Conservation (phyloP, 164 flowering plant species). For the Kingdonia uniflora region DNA sequence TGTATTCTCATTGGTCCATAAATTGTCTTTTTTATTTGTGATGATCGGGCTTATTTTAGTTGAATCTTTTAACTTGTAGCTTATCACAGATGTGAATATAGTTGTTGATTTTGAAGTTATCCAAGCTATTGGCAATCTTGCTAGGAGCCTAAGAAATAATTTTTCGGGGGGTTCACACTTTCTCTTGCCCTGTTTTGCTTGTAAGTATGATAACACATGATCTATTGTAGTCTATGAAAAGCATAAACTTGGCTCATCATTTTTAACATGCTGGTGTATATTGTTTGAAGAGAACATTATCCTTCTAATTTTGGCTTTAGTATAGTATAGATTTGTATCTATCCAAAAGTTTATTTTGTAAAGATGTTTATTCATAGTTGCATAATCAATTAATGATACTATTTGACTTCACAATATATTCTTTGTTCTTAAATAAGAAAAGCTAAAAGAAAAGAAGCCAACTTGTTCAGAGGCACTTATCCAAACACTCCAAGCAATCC, state of each 20-base stretch:
- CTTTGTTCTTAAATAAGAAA: slow-evolving; percentile 50
- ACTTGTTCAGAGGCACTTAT: slow-evolving; percentile 59
- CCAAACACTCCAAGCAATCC: slow-evolving; percentile 85
- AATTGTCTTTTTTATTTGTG: too few species aligned
- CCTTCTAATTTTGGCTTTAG: neutral
- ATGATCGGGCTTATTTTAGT: neutral
- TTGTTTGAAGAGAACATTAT: too few species aligned
- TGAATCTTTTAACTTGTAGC: slow-evolving; percentile 37
- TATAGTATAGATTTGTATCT: neutral
- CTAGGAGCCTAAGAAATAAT: slow-evolving; percentile 70
- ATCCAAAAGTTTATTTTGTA: too few species aligned
- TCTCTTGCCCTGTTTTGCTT: slow-evolving; percentile 75
- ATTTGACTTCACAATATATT: too few species aligned
- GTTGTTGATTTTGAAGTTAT: slow-evolving; percentile 98
- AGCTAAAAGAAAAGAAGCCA: slow-evolving; percentile 97
- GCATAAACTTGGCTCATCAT: neutral
- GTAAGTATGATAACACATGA: slow-evolving; percentile 35
- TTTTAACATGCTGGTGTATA: neutral
- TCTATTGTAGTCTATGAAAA: too few species aligned
- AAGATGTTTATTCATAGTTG: too few species aligned
- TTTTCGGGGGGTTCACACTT: slow-evolving; percentile 80
- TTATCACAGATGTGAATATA: slow-evolving; percentile 89
- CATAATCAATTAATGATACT: too few species aligned
- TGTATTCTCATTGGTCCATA: too few species aligned
- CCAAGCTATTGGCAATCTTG: slow-evolving; percentile 95